Evolutionary conservation across 495 filamentous ascomycete genomes (phyloP).

Genomic region (Annulohypoxylon maeteangense): DNA sequence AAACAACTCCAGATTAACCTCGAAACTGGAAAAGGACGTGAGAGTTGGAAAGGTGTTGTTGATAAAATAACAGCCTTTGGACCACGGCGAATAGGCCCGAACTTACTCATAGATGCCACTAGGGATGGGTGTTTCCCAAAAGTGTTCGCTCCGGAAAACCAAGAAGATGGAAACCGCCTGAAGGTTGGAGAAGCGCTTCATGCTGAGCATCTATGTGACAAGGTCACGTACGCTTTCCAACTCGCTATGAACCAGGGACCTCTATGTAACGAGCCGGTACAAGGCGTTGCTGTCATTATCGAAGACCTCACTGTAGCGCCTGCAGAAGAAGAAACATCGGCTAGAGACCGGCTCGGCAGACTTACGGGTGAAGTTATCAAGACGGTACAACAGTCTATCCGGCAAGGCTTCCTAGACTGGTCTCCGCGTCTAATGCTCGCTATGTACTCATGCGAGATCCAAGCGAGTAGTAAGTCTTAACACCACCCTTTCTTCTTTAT

Average conservation of each 20-base stretch:
- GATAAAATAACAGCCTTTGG: constrained; percentile 91
- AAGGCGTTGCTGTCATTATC: constrained; percentile 91
- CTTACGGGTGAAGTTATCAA: constrained; percentile 92
- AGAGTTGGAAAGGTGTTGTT: constrained; percentile 79
- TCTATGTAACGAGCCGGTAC: constrained; percentile 91
- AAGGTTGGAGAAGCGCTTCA: constrained; percentile 64
- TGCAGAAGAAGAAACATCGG: constrained; percentile 64
- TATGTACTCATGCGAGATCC: constrained; percentile 99
- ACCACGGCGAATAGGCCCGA: constrained; percentile 84
- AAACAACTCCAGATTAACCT: constrained; percentile 74
- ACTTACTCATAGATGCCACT: constrained; percentile 88
- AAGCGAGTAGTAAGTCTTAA: constrained; percentile 79
- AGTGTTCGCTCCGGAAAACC: constrained; percentile 67
- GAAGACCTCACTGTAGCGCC: constrained; percentile 76
- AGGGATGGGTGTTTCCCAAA: constrained; percentile 75
- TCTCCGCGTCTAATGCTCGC: constrained; percentile 90
- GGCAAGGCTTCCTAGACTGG: constrained; percentile 93
- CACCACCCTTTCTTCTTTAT: not conserved
- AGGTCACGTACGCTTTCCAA: constrained; percentile 92
- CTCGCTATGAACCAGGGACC: constrained; percentile 89
- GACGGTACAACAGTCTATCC: constrained; percentile 84
- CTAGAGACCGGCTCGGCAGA: constrained; percentile 76
- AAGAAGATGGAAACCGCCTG: constrained; percentile 44
- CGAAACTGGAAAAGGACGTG: constrained; percentile 70
- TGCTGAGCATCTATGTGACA: constrained; percentile 83